Percentiles rank a stretch among this genome's conserved stretches.
Evolutionary conservation across 2,329 filamentous ascomycete genomes (phyloP).

Genomic region (Ophiostoma ulmi): DNA sequence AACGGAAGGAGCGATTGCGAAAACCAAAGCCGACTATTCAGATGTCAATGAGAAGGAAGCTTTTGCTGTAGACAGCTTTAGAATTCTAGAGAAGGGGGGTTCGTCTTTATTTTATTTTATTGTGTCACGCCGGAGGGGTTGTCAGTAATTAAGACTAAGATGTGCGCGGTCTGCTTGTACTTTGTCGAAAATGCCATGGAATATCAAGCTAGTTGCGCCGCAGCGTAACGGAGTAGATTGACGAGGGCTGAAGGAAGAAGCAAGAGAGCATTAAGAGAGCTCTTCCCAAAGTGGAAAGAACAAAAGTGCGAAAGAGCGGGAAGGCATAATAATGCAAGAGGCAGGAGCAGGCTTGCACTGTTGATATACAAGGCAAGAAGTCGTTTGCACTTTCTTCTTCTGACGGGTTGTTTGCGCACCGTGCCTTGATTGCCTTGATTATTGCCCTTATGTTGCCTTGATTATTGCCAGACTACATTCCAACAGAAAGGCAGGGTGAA

Average conservation of each 20-base stretch:
- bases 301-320: background rate
- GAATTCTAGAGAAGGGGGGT: background rate
- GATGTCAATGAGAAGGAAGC: background rate
- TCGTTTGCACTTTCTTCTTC: background rate
- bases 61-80: background rate
- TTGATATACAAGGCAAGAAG: background rate
- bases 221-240: background rate
- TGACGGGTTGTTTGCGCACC: background rate
- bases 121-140: background rate
- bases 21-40: background rate
- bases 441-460: too few relatives aligned
- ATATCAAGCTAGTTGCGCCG: background rate
- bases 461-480: too few relatives aligned
- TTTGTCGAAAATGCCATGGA: too few relatives aligned
- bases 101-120: background rate
- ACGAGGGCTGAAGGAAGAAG: background rate
- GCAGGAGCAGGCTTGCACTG: conserved; percentile 1
- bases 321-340: background rate
- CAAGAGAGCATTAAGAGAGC: background rate
- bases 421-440: too few relatives aligned
- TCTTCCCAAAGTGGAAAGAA: background rate
- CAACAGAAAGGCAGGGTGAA: too few relatives aligned
- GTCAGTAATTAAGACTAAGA: background rate
- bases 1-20: conserved; percentile 6
- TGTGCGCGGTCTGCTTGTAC: background rate